These are phyloP conservation scores for Effrenium voratum DNA, from an alignment of 73 alveolate genomes.

Conservation along the genomic window DNA sequence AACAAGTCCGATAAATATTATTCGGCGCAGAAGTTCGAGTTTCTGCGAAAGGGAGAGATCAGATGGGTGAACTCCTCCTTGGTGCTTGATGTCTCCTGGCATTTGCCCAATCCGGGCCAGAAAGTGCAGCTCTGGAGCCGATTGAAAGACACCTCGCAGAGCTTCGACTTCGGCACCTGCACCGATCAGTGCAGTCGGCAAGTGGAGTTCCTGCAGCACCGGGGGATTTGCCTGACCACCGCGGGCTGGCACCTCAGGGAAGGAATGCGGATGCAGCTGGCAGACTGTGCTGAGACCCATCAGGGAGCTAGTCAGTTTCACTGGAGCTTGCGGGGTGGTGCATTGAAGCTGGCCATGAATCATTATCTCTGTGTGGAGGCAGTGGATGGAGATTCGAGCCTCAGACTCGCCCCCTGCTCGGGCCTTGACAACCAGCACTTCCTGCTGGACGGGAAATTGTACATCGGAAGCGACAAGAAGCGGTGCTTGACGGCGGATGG, in stretches of 20 bases:
- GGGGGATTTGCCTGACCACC: constrained; percentile 27
- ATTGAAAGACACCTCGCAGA: background rate
- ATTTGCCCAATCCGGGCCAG: too few species aligned
- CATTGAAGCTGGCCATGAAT: constrained; percentile 21
- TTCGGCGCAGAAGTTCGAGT: too few species aligned
- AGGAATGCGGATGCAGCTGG: background rate
- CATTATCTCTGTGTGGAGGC: constrained; percentile 12
- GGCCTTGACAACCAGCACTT: background rate
- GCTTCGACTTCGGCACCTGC: background rate
- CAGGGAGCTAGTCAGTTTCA: constrained; percentile 38
- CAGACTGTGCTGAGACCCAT: constrained; percentile 4
- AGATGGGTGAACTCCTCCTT: too few species aligned
- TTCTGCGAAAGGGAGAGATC: too few species aligned
- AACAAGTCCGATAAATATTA: too few species aligned
- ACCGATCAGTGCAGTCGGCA: constrained; percentile 8
- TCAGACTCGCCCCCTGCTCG: constrained; percentile 11
- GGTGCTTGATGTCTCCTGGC: too few species aligned
- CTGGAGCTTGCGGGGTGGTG: background rate
- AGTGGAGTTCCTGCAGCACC: background rate
- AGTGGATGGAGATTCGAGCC: background rate
- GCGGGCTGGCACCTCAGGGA: constrained; percentile 45
- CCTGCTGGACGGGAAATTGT: background rate
- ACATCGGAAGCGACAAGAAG: background rate
- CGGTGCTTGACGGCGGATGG: background rate
- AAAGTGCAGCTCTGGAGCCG: constrained; percentile 41